A percentile compares a stretch with the other conserved stretches of the same genome.
Evolutionary conservation across 331 rosid genomes (phyloP).

Genomic region (Pyracantha coccinea): DNA sequence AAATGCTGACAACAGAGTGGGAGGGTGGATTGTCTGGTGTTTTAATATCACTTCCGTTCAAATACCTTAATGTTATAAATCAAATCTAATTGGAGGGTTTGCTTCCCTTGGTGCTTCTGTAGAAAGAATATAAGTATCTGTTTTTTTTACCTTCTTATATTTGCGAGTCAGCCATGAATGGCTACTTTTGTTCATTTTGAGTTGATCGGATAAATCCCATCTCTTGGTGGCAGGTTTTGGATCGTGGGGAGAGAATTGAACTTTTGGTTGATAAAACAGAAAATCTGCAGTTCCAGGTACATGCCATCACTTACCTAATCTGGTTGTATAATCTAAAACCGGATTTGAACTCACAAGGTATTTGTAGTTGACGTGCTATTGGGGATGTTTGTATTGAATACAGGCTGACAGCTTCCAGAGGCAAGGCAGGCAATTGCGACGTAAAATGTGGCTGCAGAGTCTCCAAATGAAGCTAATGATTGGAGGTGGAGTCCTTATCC

Average conservation of each 20-base stretch:
- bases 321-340: neutral
- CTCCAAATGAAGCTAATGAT: constrained; percentile 87
- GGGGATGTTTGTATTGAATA: constrained; percentile 9
- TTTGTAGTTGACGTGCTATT: neutral
- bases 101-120: neutral
- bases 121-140: neutral
- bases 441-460: constrained; percentile 97
- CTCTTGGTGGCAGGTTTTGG: constrained; percentile 68
- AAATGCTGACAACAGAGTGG: neutral
- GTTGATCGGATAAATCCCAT: neutral
- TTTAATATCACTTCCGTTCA: neutral
- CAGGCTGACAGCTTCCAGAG: constrained; percentile 99
- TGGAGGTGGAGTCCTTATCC: constrained; percentile 58
- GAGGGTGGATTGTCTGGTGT: neutral
- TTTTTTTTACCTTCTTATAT: neutral
- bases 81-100: neutral
- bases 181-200: neutral
- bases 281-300: constrained; percentile 92
- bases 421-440: constrained; percentile 89
- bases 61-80: neutral
- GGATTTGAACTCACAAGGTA: neutral
- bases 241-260: constrained; percentile 96
- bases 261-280: constrained; percentile 94
- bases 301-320: neutral
- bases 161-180: too few species aligned